These are phyloP conservation scores for Mortierella sp. DNA, from an alignment of 371 early-diverging fungal genomes.

Conservation along the genomic window DNA sequence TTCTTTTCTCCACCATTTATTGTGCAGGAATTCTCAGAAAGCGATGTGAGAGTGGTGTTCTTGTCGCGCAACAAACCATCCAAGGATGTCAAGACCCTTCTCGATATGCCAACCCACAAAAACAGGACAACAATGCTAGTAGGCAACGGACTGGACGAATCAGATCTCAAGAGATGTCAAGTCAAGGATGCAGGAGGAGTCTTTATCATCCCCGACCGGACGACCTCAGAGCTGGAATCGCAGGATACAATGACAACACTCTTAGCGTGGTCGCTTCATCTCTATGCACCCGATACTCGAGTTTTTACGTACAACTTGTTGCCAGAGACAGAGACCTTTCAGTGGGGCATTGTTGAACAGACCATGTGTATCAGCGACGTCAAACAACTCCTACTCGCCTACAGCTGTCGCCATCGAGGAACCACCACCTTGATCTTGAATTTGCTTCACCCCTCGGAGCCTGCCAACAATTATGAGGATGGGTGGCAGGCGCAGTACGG, in stretches of 20 bases:
- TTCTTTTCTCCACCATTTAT: not conserved
- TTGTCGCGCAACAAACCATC: conserved; percentile 67
- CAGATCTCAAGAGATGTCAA: conserved; percentile 54
- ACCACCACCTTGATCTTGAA: conserved; percentile 79
- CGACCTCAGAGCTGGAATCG: conserved; percentile 31
- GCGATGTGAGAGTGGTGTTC: conserved; percentile 68
- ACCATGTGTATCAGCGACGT: conserved; percentile 81
- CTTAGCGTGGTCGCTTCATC: conserved; percentile 59
- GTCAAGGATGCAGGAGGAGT: conserved; percentile 64
- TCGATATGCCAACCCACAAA: conserved; percentile 52
- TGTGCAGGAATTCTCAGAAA: conserved; percentile 61
- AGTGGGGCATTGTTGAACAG: conserved; percentile 73
- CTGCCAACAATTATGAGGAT: conserved; percentile 70
- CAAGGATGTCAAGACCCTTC: conserved; percentile 64
- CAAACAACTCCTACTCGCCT: conserved; percentile 79
- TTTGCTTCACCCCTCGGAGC: conserved; percentile 74
- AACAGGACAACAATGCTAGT: conserved; percentile 49
- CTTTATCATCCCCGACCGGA: conserved; percentile 63
- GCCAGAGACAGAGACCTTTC: conserved; percentile 77
- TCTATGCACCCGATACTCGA: conserved; percentile 68
- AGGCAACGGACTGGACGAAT: conserved; percentile 52
- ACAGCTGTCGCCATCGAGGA: conserved; percentile 79
- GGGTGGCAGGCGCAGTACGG: conserved; percentile 87
- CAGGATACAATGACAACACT: conserved; percentile 55
- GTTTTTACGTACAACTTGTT: conserved; percentile 79